Conservation (phyloP, 805 yeast species). For the Ogataea pini region DNA sequence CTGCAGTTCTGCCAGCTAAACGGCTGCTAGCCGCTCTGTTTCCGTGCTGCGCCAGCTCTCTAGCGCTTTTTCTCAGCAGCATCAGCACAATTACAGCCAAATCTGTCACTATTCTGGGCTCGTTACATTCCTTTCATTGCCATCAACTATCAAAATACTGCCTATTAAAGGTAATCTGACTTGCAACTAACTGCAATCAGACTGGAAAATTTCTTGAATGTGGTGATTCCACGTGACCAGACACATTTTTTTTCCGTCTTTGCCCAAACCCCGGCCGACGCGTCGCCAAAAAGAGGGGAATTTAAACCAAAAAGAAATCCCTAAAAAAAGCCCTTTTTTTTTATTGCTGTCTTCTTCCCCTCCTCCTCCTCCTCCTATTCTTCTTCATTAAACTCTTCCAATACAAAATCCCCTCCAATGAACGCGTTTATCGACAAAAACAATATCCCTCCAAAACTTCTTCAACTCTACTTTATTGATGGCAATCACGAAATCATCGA, state of each 20-base stretch:
- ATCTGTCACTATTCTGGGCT: too few relatives aligned
- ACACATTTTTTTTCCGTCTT: not conserved
- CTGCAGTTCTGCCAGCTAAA: too few relatives aligned
- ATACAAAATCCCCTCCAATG: not conserved
- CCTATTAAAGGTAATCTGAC: not conserved
- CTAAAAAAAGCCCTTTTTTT: not conserved
- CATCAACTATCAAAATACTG: too few relatives aligned
- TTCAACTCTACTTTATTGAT: constrained; percentile 10
- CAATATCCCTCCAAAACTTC: constrained; percentile 9
- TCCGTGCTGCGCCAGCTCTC: not conserved
- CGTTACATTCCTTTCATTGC: too few relatives aligned
- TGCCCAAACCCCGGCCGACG: constrained; percentile 1
- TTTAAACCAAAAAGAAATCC: too few relatives aligned
- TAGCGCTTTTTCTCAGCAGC: not conserved
- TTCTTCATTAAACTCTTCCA: not conserved
- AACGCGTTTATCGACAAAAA: constrained; percentile 9
- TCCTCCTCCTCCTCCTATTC: not conserved
- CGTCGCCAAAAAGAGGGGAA: not conserved
- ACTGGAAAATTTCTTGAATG: constrained; percentile 6
- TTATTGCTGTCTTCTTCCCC: not conserved
- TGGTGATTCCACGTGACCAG: constrained; percentile 24
- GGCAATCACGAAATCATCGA: not conserved
- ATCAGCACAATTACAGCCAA: too few relatives aligned
- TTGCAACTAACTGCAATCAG: constrained; percentile 1
- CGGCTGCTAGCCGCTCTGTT: too few relatives aligned